Evolutionary conservation across 2,329 filamentous ascomycete genomes (phyloP), one percentile per base, ranked within the genome.

Genomic region (Coleophoma cylindrospora): DNA sequence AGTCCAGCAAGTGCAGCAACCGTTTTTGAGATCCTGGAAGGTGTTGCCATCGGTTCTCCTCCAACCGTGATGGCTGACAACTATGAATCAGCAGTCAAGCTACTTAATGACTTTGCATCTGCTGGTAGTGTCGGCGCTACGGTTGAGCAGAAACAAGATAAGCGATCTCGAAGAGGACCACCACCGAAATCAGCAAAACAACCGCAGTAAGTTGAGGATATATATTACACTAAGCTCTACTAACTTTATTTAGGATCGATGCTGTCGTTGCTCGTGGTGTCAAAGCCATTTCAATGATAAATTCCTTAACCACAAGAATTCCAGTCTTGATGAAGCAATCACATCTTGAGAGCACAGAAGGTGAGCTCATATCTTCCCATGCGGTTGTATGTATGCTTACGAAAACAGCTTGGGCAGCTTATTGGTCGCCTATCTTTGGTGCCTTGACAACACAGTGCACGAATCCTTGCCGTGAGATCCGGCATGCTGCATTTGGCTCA

Each of bases 361-460:
- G 87, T 88, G 27, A 27, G 27, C 27, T 10, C 27, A 27, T 27
- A 69, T 54, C 74, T 57, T 40, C 32, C 40, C 40, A 33, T 34
- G 6, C 13, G 34, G n/a, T 33, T 38, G 40, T 34, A 36, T n/a
- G 10, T 43, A 27, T 27, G 27, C 27, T 27, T 27, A 66, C 27
- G 36, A 40, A 37, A 43, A n/a, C 55, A 88, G 94, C 94, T 13
- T 99, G 94, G 94, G 91, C 90, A 46, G 90, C 94, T 9, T 99
- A 99, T 67, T 99, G 94, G 94, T 85, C 91, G 13, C 94, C 92
- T 2, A 91, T 99, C 22, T 94, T 99, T 69, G 83, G 90, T 59
- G 88, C 90, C 6, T 73, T 99, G 15, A 94, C 88, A 3, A 83
- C 83, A 4, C 94, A 99, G 70, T 96, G 91, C 69, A 89, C 89